Conservation (phyloP, 805 yeast genomes). For the Cyberlindnera lachancei region DNA sequence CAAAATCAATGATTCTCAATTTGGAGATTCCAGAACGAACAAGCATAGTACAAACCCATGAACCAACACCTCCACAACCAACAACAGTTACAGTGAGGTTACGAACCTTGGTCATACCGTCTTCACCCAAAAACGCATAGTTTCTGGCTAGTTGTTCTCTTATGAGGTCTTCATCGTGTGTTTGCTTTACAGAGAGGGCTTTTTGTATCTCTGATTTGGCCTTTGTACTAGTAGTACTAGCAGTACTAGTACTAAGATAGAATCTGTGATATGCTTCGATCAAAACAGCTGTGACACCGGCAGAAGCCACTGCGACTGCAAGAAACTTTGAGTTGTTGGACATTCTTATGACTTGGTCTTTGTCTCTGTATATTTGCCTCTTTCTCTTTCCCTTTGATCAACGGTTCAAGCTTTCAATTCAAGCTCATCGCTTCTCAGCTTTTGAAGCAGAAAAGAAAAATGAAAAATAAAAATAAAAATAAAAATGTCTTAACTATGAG, state of each 20-base stretch:
- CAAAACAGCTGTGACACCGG: constrained; percentile 25
- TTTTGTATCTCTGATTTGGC: no score
- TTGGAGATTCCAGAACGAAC: constrained; percentile 84
- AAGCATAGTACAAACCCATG: constrained; percentile 89
- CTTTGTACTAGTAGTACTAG: no score
- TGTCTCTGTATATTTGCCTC: no score
- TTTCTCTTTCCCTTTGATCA: neutral
- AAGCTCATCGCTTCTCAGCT: no score
- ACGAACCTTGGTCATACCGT: constrained; percentile 71
- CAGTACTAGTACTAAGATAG: no score
- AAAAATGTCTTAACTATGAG: no score
- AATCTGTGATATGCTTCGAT: constrained; percentile 23
- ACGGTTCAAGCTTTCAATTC: neutral
- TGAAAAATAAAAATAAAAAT: no score
- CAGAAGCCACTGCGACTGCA: constrained; percentile 25
- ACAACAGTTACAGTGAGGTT: constrained; percentile 66
- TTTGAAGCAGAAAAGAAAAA: no score
- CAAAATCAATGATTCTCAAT: constrained; percentile 83
- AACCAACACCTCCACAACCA: constrained; percentile 99
- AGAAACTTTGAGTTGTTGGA: constrained; percentile 16
- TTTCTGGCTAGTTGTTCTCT: constrained; percentile 91
- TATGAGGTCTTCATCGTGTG: constrained; percentile 61
- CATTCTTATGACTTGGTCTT: constrained; percentile 2
- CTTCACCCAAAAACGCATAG: constrained; percentile 84
- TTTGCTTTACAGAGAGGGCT: no score